Percentiles rank a stretch among this genome's conserved stretches.
phyloP scores from a whole-genome alignment of 495 filamentous ascomycete species.

The Podospora conica region DNA sequence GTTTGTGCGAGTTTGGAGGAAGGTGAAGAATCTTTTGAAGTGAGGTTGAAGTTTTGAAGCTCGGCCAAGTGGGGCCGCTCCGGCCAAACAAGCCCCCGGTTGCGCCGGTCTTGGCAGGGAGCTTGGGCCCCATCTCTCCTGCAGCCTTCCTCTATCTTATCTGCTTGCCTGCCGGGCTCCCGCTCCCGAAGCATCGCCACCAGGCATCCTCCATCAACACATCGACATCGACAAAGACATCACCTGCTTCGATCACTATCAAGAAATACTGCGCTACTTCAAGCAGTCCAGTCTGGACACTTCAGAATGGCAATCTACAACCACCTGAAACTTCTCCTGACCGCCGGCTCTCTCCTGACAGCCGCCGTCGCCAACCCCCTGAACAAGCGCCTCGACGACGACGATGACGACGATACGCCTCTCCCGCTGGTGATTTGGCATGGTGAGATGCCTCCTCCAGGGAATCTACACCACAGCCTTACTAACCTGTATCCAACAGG shows the following conservation, averaged over 20 bases:
- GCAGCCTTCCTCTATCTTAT: not conserved
- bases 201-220: not conserved
- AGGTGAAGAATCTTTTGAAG: not conserved
- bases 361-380: slow-evolving; percentile 23
- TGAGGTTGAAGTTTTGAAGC: not conserved
- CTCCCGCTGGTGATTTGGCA: slow-evolving; percentile 94
- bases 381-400: slow-evolving; percentile 10
- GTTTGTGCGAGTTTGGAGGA: not conserved
- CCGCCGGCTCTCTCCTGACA: slow-evolving; percentile 25
- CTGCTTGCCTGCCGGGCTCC: slow-evolving; percentile 4
- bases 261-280: not conserved
- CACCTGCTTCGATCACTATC: not conserved
- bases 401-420: slow-evolving; percentile 50
- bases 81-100: not conserved
- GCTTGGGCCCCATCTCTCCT: slow-evolving; percentile 4
- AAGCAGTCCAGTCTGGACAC: not conserved
- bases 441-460: slow-evolving; percentile 42
- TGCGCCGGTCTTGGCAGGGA: not conserved
- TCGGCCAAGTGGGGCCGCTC: not conserved
- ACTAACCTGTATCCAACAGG: slow-evolving; percentile 15
- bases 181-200: not conserved
- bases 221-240: not conserved
- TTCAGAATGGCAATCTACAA: slow-evolving; percentile 17
- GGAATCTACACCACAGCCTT: not conserved
- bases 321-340: slow-evolving; percentile 17